A percentile compares a stretch with the other conserved stretches of the same genome.
These are phyloP conservation scores for Biscogniauxia sp. DNA, from an alignment of 2,329 filamentous ascomycete species.

Conservation along the genomic window DNA sequence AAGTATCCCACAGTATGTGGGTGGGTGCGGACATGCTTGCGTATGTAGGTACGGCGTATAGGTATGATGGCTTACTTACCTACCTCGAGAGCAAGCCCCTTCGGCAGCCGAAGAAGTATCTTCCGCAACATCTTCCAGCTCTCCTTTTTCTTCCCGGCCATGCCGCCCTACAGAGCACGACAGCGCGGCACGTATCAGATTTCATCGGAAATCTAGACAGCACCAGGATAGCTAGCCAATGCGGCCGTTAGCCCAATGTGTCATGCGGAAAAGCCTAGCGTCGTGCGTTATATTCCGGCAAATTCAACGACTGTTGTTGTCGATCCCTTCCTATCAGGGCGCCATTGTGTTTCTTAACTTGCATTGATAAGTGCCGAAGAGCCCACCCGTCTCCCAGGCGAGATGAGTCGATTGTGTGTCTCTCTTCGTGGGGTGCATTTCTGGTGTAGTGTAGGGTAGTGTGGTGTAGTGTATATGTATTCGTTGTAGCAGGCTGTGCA, in stretches of 20 bases:
- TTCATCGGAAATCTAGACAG: constrained; percentile 1
- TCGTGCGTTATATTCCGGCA: constrained; percentile 23
- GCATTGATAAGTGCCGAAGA: constrained; percentile 27
- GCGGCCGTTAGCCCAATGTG: constrained; percentile 2
- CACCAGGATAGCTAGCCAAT: constrained; percentile 5
- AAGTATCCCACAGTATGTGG: too few relatives aligned
- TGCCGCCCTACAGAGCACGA: constrained; percentile 16
- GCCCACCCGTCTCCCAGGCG: constrained; percentile 13
- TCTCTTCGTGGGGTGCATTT: neutral
- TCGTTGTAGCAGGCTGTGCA: constrained; percentile 1
- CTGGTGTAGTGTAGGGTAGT: too few relatives aligned
- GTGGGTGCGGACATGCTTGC: too few relatives aligned
- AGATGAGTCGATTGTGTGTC: constrained; percentile 17
- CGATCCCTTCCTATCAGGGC: constrained; percentile 23
- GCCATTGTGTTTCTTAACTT: constrained; percentile 24
- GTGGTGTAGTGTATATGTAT: neutral
- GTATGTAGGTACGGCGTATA: too few relatives aligned
- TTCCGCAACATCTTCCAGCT: too few relatives aligned
- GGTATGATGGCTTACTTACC: too few relatives aligned
- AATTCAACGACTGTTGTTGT: constrained; percentile 18
- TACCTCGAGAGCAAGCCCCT: neutral
- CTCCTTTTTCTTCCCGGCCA: constrained; percentile 6
- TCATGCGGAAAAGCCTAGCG: constrained; percentile 19
- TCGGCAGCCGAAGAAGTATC: constrained; percentile 1
- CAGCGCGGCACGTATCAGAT: constrained; percentile 18